A percentile compares a stretch with the other conserved stretches of the same genome.
These are phyloP conservation scores for Candida lessepsii DNA, from an alignment of 805 yeast species.

Conservation along the genomic window DNA sequence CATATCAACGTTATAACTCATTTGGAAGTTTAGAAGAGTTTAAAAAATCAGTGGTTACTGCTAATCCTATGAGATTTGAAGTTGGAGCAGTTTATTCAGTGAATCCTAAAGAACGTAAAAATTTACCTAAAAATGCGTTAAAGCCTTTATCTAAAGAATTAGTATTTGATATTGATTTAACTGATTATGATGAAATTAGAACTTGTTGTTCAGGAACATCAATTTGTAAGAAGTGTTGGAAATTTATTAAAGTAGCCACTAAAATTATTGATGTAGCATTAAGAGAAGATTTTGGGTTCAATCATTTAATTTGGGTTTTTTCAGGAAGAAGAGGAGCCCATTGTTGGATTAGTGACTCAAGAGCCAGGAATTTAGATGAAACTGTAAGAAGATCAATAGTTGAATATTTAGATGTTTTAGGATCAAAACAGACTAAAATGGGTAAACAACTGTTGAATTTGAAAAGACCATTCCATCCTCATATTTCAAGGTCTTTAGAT, in stretches of 20 bases:
- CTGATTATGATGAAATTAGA: constrained; percentile 91
- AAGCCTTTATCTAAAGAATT: constrained; percentile 82
- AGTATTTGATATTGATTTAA: constrained; percentile 95
- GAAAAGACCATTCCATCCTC: constrained; percentile 88
- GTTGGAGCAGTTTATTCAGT: constrained; percentile 89
- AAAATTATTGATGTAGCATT: constrained; percentile 69
- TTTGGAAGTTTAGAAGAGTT: constrained; percentile 67
- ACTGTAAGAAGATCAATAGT: constrained; percentile 71
- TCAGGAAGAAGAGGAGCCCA: constrained; percentile 99
- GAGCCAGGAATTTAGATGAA: constrained; percentile 78
- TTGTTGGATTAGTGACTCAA: constrained; percentile 91
- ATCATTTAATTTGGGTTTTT: constrained; percentile 88
- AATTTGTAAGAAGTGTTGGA: constrained; percentile 92
- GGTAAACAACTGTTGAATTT: constrained; percentile 54
- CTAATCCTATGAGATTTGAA: constrained; percentile 89
- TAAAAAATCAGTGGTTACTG: constrained; percentile 66
- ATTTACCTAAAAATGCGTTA: constrained; percentile 72
- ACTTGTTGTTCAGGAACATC: constrained; percentile 88
- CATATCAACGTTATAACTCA: constrained; percentile 86
- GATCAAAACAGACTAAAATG: constrained; percentile 23
- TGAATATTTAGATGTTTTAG: constrained; percentile 77
- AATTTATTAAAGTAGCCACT: constrained; percentile 81
- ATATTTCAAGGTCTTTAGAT: constrained; percentile 70
- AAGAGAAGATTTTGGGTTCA: constrained; percentile 85
- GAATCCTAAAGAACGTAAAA: constrained; percentile 83